phyloP scores from a whole-genome alignment of 2,329 filamentous ascomycete species.

The Fusarium continuum region DNA sequence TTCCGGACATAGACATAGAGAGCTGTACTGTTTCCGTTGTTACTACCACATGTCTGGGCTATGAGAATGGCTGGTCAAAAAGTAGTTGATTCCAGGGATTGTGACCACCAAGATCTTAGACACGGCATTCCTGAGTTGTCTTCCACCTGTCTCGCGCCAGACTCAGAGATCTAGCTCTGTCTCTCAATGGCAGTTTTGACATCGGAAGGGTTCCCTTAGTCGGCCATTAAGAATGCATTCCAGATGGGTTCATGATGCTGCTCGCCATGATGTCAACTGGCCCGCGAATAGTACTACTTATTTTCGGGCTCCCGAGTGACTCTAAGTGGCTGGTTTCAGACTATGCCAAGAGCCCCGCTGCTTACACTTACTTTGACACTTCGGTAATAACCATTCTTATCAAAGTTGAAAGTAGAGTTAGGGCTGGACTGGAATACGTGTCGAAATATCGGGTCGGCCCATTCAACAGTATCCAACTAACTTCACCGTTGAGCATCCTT shows the following conservation, averaged over 20 bases:
- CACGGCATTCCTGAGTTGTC: slow-evolving; percentile 6
- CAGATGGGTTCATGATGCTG: not conserved
- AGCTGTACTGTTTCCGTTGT: not conserved
- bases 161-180: not conserved
- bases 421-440: too few species aligned
- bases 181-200: not conserved
- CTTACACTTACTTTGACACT: too few species aligned
- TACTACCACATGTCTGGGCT: not conserved
- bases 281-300: too few species aligned
- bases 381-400: too few species aligned
- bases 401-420: too few species aligned
- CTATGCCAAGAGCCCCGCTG: too few species aligned
- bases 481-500: too few species aligned
- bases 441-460: too few species aligned
- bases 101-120: slow-evolving; percentile 4
- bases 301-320: too few species aligned
- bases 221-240: slow-evolving; percentile 5
- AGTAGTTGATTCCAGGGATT: not conserved
- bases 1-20: not conserved
- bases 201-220: not conserved
- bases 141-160: slow-evolving; percentile 9
- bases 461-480: too few species aligned
- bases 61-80: slow-evolving; percentile 9
- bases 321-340: not conserved
- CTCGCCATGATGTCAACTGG: not conserved